phyloP scores from a whole-genome alignment of 768 basidiomycete genomes.

The Amanita pallidorosea region DNA sequence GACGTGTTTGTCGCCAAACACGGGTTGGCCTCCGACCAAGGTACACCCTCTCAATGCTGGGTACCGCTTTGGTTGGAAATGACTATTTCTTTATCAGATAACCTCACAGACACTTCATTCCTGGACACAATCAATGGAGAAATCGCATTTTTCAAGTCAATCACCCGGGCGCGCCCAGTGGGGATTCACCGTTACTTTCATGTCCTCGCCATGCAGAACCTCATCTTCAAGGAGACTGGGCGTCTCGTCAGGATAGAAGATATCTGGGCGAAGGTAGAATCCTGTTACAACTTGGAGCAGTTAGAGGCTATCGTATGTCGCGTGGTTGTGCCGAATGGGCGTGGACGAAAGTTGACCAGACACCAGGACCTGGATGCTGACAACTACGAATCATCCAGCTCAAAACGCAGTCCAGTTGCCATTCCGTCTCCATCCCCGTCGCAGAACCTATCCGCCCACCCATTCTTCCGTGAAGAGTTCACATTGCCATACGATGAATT shows the following conservation, averaged over 20 bases:
- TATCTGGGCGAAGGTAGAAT: slow-evolving; percentile 66
- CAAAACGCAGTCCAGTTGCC: slow-evolving; percentile 33
- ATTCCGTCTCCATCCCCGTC: slow-evolving; percentile 60
- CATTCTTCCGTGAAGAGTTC: slow-evolving; percentile 68
- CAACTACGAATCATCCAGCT: slow-evolving; percentile 30
- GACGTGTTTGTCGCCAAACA: slow-evolving; percentile 3
- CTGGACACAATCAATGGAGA: slow-evolving; percentile 74
- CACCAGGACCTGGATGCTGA: slow-evolving; percentile 33
- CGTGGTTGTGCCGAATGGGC: neutral
- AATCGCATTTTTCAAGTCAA: slow-evolving; percentile 74
- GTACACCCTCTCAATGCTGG: neutral
- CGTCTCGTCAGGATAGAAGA: slow-evolving; percentile 45
- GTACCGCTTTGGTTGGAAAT: slow-evolving; percentile 1
- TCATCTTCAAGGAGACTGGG: slow-evolving; percentile 64
- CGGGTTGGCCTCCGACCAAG: neutral
- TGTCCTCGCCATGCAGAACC: slow-evolving; percentile 60
- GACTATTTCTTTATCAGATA: slow-evolving; percentile 5
- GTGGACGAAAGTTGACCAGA: neutral
- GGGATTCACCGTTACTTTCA: slow-evolving; percentile 81
- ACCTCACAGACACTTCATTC: slow-evolving; percentile 26
- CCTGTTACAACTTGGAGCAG: slow-evolving; percentile 66
- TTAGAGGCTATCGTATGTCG: slow-evolving; percentile 57
- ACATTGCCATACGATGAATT: slow-evolving; percentile 50
- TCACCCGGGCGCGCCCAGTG: slow-evolving; percentile 74
- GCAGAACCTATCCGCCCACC: slow-evolving; percentile 57